A percentile compares a stretch with the other conserved stretches of the same genome.
Evolutionary conservation across 306 rosid species (phyloP).

Genomic region (Rosa multiflora): DNA sequence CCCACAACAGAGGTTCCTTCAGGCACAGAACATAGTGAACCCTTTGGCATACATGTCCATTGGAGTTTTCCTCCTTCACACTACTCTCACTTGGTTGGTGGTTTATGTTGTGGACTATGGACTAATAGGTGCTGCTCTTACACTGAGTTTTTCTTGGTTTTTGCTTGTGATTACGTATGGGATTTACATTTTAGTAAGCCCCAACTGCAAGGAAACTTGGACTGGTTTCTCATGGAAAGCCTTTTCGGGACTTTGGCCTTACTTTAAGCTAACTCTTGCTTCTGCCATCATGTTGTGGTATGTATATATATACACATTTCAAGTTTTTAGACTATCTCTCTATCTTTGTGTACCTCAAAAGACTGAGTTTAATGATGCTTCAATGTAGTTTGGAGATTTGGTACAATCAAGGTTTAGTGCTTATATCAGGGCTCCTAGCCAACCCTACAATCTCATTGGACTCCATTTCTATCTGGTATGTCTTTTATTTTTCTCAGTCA

Average conservation of each 20-base stretch:
- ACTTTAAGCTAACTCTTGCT: conserved; percentile 61
- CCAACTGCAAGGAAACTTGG: conserved; percentile 72
- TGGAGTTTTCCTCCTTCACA: conserved; percentile 56
- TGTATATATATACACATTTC: neutral
- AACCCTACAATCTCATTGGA: conserved; percentile 61
- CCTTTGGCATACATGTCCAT: conserved; percentile 70
- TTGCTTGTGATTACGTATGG: conserved; percentile 44
- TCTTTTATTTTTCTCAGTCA: neutral
- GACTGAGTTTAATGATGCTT: neutral
- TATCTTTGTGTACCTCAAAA: neutral
- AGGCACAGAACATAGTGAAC: conserved; percentile 74
- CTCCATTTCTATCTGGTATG: conserved; percentile 56
- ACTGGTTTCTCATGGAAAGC: conserved; percentile 53
- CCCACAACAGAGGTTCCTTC: conserved; percentile 85
- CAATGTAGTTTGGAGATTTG: conserved; percentile 70
- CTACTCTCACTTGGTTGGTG: conserved; percentile 51
- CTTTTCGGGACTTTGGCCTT: conserved; percentile 70
- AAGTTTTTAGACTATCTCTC: neutral
- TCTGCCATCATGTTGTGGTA: conserved; percentile 60
- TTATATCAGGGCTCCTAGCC: conserved; percentile 66
- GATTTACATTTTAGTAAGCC: conserved; percentile 54
- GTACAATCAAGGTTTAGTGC: conserved; percentile 72
- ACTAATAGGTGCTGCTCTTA: conserved; percentile 57
- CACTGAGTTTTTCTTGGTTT: conserved; percentile 81
- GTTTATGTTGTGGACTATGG: conserved; percentile 49